phyloP scores from a whole-genome alignment of 768 basidiomycete species.

The Collybia sp. region DNA sequence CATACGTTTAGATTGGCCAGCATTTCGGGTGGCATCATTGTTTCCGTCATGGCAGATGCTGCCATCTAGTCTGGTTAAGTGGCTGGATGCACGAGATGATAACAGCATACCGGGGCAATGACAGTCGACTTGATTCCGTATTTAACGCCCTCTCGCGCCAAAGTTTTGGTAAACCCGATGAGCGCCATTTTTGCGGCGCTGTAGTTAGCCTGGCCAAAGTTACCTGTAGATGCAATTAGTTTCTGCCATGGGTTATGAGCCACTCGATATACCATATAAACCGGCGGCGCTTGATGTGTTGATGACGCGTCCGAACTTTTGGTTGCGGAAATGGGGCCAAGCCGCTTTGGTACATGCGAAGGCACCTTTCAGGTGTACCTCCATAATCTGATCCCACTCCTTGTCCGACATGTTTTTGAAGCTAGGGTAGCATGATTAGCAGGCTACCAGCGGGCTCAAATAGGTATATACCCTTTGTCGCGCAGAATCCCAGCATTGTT shows the following conservation, averaged over 20 bases:
- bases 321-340: slow-evolving; percentile 94
- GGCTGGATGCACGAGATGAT: not conserved
- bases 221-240: slow-evolving; percentile 42
- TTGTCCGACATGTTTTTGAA: slow-evolving; percentile 98
- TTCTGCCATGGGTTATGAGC: too few relatives aligned
- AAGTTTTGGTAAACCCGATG: slow-evolving; percentile 86
- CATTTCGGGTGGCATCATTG: slow-evolving; percentile 92
- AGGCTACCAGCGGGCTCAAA: not conserved
- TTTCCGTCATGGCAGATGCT: slow-evolving; percentile 96
- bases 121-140: slow-evolving; percentile 82
- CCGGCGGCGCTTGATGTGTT: slow-evolving; percentile 97
- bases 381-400: slow-evolving; percentile 86
- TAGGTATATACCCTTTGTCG: slow-evolving; percentile 59
- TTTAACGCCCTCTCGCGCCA: slow-evolving; percentile 89
- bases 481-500: slow-evolving; percentile 95
- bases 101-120: slow-evolving; percentile 77
- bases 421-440: slow-evolving; percentile 27
- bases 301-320: slow-evolving; percentile 91
- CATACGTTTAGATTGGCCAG: slow-evolving; percentile 77
- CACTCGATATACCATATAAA: slow-evolving; percentile 62
- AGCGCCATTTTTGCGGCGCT: slow-evolving; percentile 98
- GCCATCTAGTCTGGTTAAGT: slow-evolving; percentile 54
- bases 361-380: slow-evolving; percentile 92
- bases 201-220: slow-evolving; percentile 97
- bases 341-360: slow-evolving; percentile 91